Evolutionary conservation across 176 grass and related monocot species (phyloP), one percentile per base, ranked within the genome.

Genomic region (Triticum urartu): DNA sequence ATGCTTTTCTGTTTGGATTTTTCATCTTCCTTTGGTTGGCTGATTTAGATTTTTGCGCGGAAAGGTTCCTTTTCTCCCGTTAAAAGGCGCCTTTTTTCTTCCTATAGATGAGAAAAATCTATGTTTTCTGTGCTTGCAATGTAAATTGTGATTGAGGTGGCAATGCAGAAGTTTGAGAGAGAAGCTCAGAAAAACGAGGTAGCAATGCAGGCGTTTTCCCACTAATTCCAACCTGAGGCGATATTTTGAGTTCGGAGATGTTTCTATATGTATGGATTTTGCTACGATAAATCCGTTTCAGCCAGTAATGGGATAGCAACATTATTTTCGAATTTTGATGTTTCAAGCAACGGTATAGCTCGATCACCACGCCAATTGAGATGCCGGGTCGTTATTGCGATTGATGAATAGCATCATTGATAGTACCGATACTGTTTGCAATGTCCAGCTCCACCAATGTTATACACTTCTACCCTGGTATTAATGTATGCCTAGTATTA

Each of bases 21-120:
- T 79, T 33, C 78, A 77, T 85, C 77, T 69, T 20, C 17, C 81
- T 88, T 91, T 43, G 62, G 69, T 77, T 78, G 32, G 40, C 24
- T 65, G 38, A 71, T 85, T 91, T 54, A 64, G 20, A 68, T 81
- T 84, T 7, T 70, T 59, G 2, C 56, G 3, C 24, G 34, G 78
- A 20, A 38, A 81, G n/a, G 48, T 3, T 1, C 22, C 13, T 0
- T 80, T 85, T 88, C 47, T 11, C 32, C 11, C 8, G 76, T 21
- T 63, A 39, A 59, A 75, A 82, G 60, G 0, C 11, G 0, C 22
- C 5, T 4, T 66, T 65, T 62, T 42, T 17, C 35, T 66, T 18
- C 21, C 9, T 5, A 10, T 77, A 34, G 40, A 77, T 6, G 63
- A 24, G 80, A 50, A 85, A 64, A 81, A 24, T 42, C 4, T 75